Evolutionary conservation across 208 protist species (phyloP).

Genomic region (Blastocrithidia nonstop): DNA sequence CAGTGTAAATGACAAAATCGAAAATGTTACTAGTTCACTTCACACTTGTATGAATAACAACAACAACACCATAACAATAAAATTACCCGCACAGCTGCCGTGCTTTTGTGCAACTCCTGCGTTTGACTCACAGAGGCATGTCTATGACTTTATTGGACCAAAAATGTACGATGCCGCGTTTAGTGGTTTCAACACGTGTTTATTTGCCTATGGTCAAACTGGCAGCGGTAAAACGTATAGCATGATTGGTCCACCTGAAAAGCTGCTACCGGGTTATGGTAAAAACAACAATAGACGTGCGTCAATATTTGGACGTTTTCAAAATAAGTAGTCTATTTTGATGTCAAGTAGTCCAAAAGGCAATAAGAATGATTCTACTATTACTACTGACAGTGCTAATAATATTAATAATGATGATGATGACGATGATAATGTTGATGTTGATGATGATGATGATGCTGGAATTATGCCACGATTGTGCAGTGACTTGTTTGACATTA

Average conservation of each 20-base stretch:
- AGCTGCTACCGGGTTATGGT: constrained; percentile 3
- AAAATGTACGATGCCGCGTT: constrained; percentile 54
- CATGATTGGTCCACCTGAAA: constrained; percentile 63
- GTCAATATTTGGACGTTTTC: neutral
- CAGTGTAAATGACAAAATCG: too few relatives aligned
- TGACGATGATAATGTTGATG: too few relatives aligned
- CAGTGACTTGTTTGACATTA: constrained; percentile 43
- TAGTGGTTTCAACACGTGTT: constrained; percentile 75
- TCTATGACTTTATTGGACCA: constrained; percentile 69
- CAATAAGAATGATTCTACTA: neutral
- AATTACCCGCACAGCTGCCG: constrained; percentile 33
- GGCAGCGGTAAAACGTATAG: constrained; percentile 85
- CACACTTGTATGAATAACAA: too few relatives aligned
- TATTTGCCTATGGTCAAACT: constrained; percentile 87
- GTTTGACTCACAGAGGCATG: constrained; percentile 45
- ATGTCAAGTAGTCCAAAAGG: neutral
- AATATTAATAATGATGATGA: too few relatives aligned
- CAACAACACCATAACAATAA: too few relatives aligned
- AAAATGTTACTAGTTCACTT: too few relatives aligned
- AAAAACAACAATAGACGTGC: neutral
- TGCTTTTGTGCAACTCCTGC: constrained; percentile 23
- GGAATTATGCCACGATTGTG: constrained; percentile 74
- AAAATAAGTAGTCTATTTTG: neutral
- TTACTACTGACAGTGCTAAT: neutral
- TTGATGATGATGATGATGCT: constrained; percentile 15